Evolutionary conservation across 1,284 basidiomycete species (phyloP), one percentile per base, ranked within the genome.

Genomic region (Xanthoconium separans): DNA sequence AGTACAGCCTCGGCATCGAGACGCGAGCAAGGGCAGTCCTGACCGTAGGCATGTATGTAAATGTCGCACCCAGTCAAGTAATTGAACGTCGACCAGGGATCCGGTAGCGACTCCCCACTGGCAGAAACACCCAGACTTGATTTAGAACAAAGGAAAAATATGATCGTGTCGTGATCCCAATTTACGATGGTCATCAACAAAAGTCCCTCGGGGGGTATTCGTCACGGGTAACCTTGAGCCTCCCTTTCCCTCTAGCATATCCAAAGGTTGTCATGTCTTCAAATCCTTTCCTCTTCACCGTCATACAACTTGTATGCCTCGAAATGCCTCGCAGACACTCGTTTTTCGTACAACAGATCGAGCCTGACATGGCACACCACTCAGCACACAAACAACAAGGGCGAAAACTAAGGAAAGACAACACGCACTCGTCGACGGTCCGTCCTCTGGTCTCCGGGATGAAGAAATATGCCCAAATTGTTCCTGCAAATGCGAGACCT

Each of bases 341-440:
- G 45, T 27, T 41, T 52, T 44, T 66, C 68, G 45, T 55, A 69
- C 54, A 66, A 44, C 31, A 65, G 12, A 33, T 66, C 68, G 20
- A 66, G 60, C 20, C 66, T 68, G 7, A 36, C 34, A 24, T 9
- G 31, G 31, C 13, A 27, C 29, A 39, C 33, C 30, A 43, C 31
- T 12, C 4, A 33, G 16, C 27, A 27, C 15, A 10, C 22, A 6
- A 22, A 15, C n/a, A 27, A 29, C 10, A 7, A 2, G 24, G 5
- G 3, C 13, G 44, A 18, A 3, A 11, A 9, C 12, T 27, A 31
- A 24, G 4, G 16, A 16, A 11, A 34, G 3, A 11, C 12, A n/a
- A 20, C 5, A 69, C 68, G 54, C 44, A 68, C 63, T 67, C 65
- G n/a, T 70, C 63, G 13, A 67, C 63, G 6, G 68, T 70, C 16